phyloP scores from a whole-genome alignment of 305 asterid species.

The Solanum hybrid region DNA sequence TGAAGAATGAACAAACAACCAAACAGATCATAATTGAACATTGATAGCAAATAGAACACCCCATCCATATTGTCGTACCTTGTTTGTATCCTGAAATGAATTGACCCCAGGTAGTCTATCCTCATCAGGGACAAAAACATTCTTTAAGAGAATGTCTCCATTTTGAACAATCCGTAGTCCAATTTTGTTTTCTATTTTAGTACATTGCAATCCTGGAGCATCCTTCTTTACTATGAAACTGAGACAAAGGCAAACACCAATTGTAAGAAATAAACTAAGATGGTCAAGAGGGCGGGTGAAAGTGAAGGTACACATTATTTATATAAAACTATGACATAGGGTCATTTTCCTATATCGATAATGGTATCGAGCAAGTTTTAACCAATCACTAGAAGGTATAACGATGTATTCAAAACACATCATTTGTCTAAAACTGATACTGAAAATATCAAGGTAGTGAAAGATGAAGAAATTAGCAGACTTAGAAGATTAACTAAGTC shows the following conservation, averaged over 20 bases:
- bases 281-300: background rate
- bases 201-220: constrained; percentile 81
- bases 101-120: constrained; percentile 82
- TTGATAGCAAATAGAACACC: background rate
- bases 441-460: background rate
- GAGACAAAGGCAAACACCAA: constrained; percentile 15
- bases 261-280: background rate
- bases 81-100: constrained; percentile 86
- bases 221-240: constrained; percentile 81
- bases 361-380: background rate
- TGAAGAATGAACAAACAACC: background rate
- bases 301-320: background rate
- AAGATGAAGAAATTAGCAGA: background rate
- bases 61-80: constrained; percentile 33
- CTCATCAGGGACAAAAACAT: constrained; percentile 83
- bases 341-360: background rate
- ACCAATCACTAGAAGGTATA: background rate
- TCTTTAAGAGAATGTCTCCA: constrained; percentile 78
- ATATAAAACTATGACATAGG: background rate
- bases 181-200: constrained; percentile 86
- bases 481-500: background rate
- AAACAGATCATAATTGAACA: background rate
- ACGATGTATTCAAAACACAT: background rate
- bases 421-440: background rate
- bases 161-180: constrained; percentile 90